phyloP scores from a whole-genome alignment of 2,329 filamentous ascomycete species.

The Neoarthrinium moseri region DNA sequence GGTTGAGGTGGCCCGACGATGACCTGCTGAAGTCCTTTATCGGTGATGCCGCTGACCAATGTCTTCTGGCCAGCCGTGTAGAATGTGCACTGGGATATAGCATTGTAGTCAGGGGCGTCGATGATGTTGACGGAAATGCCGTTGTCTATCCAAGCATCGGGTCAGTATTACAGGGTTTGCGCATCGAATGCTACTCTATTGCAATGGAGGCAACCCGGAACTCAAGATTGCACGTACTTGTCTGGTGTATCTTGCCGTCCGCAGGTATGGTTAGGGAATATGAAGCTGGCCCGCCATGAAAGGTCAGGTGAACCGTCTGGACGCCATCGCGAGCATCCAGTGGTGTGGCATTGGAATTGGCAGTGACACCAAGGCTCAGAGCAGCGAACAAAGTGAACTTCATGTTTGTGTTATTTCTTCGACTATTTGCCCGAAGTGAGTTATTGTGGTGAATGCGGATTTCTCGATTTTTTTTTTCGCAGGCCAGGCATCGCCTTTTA shows the following conservation, averaged over 20 bases:
- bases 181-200: too few relatives aligned
- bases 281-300: slow-evolving; percentile 39
- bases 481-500: too few relatives aligned
- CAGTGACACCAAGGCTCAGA: slow-evolving; percentile 16
- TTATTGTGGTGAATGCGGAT: too few relatives aligned
- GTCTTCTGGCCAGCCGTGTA: slow-evolving; percentile 31
- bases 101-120: slow-evolving; percentile 42
- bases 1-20: slow-evolving; percentile 43
- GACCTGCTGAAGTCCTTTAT: slow-evolving; percentile 35
- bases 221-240: slow-evolving; percentile 27
- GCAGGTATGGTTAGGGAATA: slow-evolving; percentile 41
- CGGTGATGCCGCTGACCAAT: slow-evolving; percentile 27
- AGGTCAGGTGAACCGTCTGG: slow-evolving; percentile 40
- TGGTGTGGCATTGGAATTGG: slow-evolving; percentile 15
- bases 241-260: slow-evolving; percentile 35
- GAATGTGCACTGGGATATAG: slow-evolving; percentile 41
- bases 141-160: slow-evolving; percentile 30
- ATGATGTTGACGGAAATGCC: slow-evolving; percentile 37
- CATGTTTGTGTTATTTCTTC: background rate
- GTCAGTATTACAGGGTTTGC: background rate
- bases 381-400: background rate
- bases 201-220: too few relatives aligned
- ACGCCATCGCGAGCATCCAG: slow-evolving; percentile 21
- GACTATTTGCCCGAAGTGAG: too few relatives aligned
- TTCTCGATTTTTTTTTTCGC: too few relatives aligned